These are phyloP conservation scores for Phytophthora pseudosyringae DNA, from an alignment of 352 stramenopile genomes.

Conservation along the genomic window DNA sequence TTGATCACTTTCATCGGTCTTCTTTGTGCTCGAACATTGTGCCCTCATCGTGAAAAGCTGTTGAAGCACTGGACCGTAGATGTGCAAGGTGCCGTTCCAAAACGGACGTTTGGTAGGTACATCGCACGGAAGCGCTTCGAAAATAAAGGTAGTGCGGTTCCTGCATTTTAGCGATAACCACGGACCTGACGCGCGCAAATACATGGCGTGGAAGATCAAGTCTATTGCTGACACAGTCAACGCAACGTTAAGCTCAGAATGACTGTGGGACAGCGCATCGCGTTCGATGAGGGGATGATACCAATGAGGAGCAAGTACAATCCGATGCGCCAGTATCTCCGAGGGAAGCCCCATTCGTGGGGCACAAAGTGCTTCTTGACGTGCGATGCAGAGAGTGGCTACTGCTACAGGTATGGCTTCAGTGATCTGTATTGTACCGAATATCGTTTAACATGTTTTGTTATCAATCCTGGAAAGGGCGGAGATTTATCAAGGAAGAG, in stretches of 20 bases:
- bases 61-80: conserved; percentile 8
- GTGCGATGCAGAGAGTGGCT: conserved; percentile 1
- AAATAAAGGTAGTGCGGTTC: not conserved
- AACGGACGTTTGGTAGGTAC: not conserved
- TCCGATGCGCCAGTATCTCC: not conserved
- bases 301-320: conserved; percentile 4
- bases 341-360: not conserved
- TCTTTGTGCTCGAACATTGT: conserved; percentile 6
- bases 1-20: conserved; percentile 12
- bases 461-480: too few relatives aligned
- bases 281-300: not conserved
- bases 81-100: conserved; percentile 2
- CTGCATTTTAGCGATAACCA: not conserved
- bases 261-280: not conserved
- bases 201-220: conserved; percentile 2
- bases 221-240: conserved; percentile 1
- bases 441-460: too few relatives aligned
- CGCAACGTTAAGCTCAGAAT: not conserved
- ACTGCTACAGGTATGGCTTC: conserved; percentile 1
- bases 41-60: conserved; percentile 2
- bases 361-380: conserved; percentile 6
- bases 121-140: conserved; percentile 3
- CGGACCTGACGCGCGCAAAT: not conserved
- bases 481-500: too few relatives aligned
- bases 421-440: too few relatives aligned